Conservation (phyloP, 202 grass and related monocot genomes). For the Setaria italica region DNA sequence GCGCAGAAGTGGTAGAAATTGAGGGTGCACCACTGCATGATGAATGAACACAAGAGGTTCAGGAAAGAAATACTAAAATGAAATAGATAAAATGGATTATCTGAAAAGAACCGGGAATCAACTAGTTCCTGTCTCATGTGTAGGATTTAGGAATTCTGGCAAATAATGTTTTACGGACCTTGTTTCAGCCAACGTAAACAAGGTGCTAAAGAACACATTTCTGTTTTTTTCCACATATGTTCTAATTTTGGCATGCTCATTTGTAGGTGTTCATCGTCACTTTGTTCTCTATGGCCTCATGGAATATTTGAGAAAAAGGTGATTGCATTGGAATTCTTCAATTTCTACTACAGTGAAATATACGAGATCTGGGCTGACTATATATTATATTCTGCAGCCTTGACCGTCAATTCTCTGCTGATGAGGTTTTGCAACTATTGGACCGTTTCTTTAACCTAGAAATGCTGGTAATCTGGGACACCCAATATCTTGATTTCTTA, state of each 20-base stretch:
- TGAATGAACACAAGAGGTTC: not conserved
- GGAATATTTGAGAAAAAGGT: constrained; percentile 86
- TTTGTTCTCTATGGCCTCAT: constrained; percentile 93
- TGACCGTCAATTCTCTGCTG: constrained; percentile 74
- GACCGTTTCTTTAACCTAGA: constrained; percentile 96
- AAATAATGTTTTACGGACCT: not conserved
- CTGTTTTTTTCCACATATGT: not conserved
- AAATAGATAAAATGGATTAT: not conserved
- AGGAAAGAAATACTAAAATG: no score
- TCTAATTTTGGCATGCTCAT: constrained; percentile 26
- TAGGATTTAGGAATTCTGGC: not conserved
- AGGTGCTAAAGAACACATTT: not conserved
- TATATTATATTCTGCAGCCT: constrained; percentile 60
- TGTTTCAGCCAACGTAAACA: not conserved
- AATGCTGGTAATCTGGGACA: constrained; percentile 73
- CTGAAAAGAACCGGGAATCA: not conserved
- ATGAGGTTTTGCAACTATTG: constrained; percentile 87
- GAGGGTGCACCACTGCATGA: not conserved
- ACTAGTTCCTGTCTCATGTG: not conserved
- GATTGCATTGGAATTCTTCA: constrained; percentile 7
- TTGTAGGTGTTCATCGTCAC: constrained; percentile 83
- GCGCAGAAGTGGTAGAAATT: not conserved
- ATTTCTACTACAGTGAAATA: not conserved
- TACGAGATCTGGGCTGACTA: constrained; percentile 6
- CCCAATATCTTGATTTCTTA: not conserved